phyloP scores from a whole-genome alignment of 768 basidiomycete genomes.

The Galerina marginata region DNA sequence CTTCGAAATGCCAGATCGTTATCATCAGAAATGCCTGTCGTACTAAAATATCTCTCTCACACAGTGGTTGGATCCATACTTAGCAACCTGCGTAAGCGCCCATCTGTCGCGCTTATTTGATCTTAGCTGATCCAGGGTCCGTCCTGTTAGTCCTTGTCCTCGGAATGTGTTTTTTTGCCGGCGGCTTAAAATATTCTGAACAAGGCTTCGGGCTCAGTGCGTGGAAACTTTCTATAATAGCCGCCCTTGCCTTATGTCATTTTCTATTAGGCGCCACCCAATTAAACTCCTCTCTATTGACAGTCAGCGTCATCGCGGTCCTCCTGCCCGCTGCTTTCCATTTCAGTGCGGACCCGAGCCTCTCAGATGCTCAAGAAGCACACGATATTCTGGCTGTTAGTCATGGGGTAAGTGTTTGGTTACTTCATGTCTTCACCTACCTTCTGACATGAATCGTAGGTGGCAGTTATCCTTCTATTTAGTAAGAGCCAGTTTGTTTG shows the following conservation, averaged over 20 bases:
- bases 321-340: constrained; percentile 84
- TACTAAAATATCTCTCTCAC: constrained; percentile 22
- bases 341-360: constrained; percentile 42
- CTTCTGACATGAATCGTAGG: constrained; percentile 64
- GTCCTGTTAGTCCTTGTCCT: constrained; percentile 67
- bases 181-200: constrained; percentile 77
- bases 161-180: constrained; percentile 92
- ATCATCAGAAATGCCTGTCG: constrained; percentile 1
- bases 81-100: constrained; percentile 74
- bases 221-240: constrained; percentile 35
- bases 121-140: constrained; percentile 7
- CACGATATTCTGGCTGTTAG: constrained; percentile 67
- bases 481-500: constrained; percentile 51
- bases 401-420: constrained; percentile 63
- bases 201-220: constrained; percentile 79
- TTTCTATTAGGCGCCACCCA: constrained; percentile 56
- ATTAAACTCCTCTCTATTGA: constrained; percentile 76
- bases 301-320: constrained; percentile 80
- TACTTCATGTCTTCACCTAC: constrained; percentile 36
- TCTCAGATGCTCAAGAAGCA: constrained; percentile 34
- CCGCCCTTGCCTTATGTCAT: constrained; percentile 3
- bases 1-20: not conserved
- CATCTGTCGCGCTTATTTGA: constrained; percentile 11
- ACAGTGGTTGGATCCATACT: constrained; percentile 87
- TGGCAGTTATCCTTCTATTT: constrained; percentile 77